Evolutionary conservation across 805 yeast species (phyloP).

Genomic region (Candida fluviatilis): DNA sequence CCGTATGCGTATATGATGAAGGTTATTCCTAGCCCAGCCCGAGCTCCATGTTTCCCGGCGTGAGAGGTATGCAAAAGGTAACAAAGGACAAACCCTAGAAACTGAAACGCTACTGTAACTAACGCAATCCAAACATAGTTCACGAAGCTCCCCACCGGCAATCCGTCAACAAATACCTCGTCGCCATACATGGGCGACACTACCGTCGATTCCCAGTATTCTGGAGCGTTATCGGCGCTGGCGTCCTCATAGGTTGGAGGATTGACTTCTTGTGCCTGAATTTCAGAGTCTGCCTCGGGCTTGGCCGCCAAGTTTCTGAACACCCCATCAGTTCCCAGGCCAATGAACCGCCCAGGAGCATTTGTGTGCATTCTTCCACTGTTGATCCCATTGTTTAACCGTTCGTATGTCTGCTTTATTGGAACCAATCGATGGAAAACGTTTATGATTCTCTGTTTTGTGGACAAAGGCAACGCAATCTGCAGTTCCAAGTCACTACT

Average conservation of each 20-base stretch:
- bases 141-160: constrained; percentile 91
- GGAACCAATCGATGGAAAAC: constrained; percentile 34
- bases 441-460: constrained; percentile 26
- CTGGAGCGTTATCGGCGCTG: constrained; percentile 89
- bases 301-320: constrained; percentile 89
- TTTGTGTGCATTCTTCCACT: constrained; percentile 42
- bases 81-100: constrained; percentile 87
- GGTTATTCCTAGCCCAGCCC: constrained; percentile 87
- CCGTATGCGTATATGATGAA: constrained; percentile 60
- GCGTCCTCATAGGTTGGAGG: constrained; percentile 93
- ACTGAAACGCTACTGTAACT: constrained; percentile 89
- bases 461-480: constrained; percentile 16
- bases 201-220: constrained; percentile 91
- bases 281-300: constrained; percentile 52
- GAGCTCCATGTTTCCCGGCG: constrained; percentile 93
- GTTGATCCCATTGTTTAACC: constrained; percentile 36
- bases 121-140: constrained; percentile 86
- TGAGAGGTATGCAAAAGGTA: constrained; percentile 92
- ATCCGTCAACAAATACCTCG: constrained; percentile 89
- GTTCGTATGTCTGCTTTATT: constrained; percentile 38
- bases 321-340: constrained; percentile 75
- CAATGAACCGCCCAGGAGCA: constrained; percentile 41
- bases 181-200: constrained; percentile 77
- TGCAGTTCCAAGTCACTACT: constrained; percentile 28
- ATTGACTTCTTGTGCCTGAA: constrained; percentile 46